Conservation (phyloP, 2,329 filamentous ascomycete genomes). For the Leptographium procerum region DNA sequence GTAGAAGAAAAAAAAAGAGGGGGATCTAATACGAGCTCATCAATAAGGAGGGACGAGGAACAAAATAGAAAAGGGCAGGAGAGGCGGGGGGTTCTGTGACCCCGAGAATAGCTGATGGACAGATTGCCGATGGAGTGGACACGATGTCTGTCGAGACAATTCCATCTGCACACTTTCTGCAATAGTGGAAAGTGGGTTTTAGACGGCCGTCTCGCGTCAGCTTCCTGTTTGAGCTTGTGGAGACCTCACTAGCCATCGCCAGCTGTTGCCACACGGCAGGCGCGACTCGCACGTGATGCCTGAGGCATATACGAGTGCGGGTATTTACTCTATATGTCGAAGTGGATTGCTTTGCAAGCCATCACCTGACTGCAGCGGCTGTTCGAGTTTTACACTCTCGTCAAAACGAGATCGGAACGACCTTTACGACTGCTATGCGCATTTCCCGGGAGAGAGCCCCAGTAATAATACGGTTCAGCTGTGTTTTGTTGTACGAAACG, state of each 20-base stretch:
- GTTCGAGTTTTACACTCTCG: too few species aligned
- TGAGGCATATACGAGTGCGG: neutral
- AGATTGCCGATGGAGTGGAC: neutral
- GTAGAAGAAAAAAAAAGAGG: neutral
- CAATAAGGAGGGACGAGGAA: neutral
- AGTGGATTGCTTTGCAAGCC: too few species aligned
- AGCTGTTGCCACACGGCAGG: slow-evolving; percentile 1
- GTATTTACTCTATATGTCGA: too few species aligned
- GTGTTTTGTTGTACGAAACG: too few species aligned
- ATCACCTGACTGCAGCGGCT: too few species aligned
- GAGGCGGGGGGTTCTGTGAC: neutral
- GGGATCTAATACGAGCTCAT: neutral
- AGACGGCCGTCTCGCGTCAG: neutral
- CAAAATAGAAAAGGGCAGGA: neutral
- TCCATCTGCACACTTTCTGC: neutral
- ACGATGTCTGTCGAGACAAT: slow-evolving; percentile 1
- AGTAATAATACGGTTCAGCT: too few species aligned
- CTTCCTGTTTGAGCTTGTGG: slow-evolving; percentile 7
- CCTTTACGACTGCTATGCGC: too few species aligned
- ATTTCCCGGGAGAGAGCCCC: too few species aligned
- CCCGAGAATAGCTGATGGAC: neutral
- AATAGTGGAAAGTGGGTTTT: neutral
- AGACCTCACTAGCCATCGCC: neutral
- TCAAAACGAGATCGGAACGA: too few species aligned
- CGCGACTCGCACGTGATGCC: neutral